phyloP scores from a whole-genome alignment of 1,284 basidiomycete species.

The Microbotryomycetes sp. region DNA sequence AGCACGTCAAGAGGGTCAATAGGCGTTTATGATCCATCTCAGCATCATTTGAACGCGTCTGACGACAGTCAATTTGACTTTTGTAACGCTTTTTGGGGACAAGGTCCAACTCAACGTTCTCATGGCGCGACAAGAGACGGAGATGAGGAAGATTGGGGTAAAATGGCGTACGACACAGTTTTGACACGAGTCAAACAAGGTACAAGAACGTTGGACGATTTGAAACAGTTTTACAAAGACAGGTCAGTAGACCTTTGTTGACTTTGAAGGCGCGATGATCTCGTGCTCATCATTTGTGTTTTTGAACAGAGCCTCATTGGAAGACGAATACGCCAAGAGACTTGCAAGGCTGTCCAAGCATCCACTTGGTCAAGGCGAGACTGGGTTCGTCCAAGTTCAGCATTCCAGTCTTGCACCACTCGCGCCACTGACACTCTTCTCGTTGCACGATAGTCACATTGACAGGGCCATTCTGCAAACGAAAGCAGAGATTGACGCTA shows the following conservation, averaged over 20 bases:
- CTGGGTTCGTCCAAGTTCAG: constrained; percentile 59
- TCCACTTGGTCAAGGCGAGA: constrained; percentile 77
- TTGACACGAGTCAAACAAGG: constrained; percentile 81
- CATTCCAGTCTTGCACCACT: background rate
- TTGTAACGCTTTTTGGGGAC: constrained; percentile 89
- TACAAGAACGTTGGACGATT: constrained; percentile 78
- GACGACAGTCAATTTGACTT: constrained; percentile 56
- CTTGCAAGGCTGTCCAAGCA: constrained; percentile 73
- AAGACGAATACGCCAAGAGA: constrained; percentile 91
- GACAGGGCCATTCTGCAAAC: constrained; percentile 44
- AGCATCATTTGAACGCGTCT: background rate
- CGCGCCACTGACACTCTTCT: constrained; percentile 36
- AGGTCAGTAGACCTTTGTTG: constrained; percentile 51
- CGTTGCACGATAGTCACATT: constrained; percentile 58
- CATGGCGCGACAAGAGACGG: constrained; percentile 55
- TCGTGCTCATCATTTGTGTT: background rate
- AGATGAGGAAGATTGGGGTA: background rate
- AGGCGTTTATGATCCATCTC: background rate
- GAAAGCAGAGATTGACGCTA: constrained; percentile 74
- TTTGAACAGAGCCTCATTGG: constrained; percentile 50
- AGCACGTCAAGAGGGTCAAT: background rate
- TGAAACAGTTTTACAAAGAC: constrained; percentile 82
- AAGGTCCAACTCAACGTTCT: constrained; percentile 61
- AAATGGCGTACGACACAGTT: constrained; percentile 42
- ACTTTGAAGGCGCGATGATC: background rate